phyloP scores from a whole-genome alignment of 495 filamentous ascomycete genomes.

The Neurospora sp. region DNA sequence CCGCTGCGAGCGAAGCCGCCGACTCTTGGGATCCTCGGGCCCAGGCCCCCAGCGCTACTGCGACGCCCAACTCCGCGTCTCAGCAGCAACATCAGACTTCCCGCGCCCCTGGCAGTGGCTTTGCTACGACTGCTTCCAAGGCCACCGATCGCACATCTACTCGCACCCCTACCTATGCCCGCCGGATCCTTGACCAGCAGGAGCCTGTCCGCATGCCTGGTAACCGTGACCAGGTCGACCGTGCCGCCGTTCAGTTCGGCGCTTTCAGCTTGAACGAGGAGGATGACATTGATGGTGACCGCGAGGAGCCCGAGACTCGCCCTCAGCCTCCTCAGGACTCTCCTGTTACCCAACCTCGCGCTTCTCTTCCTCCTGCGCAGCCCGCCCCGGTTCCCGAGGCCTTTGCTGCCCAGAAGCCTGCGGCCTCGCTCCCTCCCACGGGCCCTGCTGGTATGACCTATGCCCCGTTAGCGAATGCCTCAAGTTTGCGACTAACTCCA shows the following conservation, averaged over 20 bases:
- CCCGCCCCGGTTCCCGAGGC: constrained; percentile 48
- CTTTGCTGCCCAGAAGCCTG: constrained; percentile 55
- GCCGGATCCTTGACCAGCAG: constrained; percentile 82
- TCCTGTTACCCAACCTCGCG: constrained; percentile 76
- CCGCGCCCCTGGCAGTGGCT: constrained; percentile 52
- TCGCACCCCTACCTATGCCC: constrained; percentile 66
- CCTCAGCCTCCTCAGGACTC: constrained; percentile 92
- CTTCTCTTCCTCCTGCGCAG: constrained; percentile 73
- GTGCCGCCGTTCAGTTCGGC: constrained; percentile 92
- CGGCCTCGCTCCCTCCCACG: constrained; percentile 48
- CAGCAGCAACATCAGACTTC: constrained; percentile 47
- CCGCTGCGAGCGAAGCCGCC: constrained; percentile 80
- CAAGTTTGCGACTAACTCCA: constrained; percentile 16
- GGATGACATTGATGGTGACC: constrained; percentile 75
- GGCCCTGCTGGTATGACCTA: constrained; percentile 28
- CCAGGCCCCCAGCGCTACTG: constrained; percentile 31
- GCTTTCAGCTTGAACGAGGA: constrained; percentile 82
- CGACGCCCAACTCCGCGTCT: constrained; percentile 44
- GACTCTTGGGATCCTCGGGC: constrained; percentile 68
- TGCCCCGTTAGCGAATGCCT: not conserved
- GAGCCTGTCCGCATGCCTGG: constrained; percentile 98
- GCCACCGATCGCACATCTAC: constrained; percentile 47
- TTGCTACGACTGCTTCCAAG: constrained; percentile 64
- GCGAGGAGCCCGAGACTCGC: constrained; percentile 90
- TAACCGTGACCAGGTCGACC: constrained; percentile 83